Conservation (phyloP, 2,329 filamentous ascomycete genomes). For the Scolecobasidium constrictum region DNA sequence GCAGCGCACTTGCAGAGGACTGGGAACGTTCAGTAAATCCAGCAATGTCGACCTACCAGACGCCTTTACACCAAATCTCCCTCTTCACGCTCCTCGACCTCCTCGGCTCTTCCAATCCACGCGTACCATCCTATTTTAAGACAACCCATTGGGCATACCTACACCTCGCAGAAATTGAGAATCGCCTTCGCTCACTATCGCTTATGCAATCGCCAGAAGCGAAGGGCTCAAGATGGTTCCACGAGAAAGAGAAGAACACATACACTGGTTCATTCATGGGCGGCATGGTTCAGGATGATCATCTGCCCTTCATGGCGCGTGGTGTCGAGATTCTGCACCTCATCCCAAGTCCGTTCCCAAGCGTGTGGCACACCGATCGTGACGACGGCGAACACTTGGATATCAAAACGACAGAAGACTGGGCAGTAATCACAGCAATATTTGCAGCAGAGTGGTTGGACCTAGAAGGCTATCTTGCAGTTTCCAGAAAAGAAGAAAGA, state of each 20-base stretch:
- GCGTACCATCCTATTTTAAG: slow-evolving; percentile 75
- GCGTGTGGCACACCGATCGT: slow-evolving; percentile 73
- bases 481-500: background rate
- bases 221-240: slow-evolving; percentile 45
- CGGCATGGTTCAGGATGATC: slow-evolving; percentile 67
- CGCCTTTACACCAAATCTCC: slow-evolving; percentile 33
- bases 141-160: slow-evolving; percentile 91
- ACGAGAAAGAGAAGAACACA: slow-evolving; percentile 46
- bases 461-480: slow-evolving; percentile 45
- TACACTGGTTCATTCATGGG: slow-evolving; percentile 39
- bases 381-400: slow-evolving; percentile 84
- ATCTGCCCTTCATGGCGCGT: slow-evolving; percentile 76
- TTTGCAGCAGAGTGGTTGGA: slow-evolving; percentile 94
- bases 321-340: slow-evolving; percentile 85
- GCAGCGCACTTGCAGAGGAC: slow-evolving; percentile 57
- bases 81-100: slow-evolving; percentile 62
- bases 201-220: slow-evolving; percentile 53
- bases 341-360: slow-evolving; percentile 73
- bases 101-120: slow-evolving; percentile 58
- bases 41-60: slow-evolving; percentile 63
- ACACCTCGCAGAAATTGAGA: slow-evolving; percentile 62
- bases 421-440: slow-evolving; percentile 71
- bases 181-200: slow-evolving; percentile 55
- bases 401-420: slow-evolving; percentile 68
- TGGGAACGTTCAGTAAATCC: slow-evolving; percentile 68